phyloP scores from a whole-genome alignment of 805 yeast genomes.

The Pachysolen tannophilus region DNA sequence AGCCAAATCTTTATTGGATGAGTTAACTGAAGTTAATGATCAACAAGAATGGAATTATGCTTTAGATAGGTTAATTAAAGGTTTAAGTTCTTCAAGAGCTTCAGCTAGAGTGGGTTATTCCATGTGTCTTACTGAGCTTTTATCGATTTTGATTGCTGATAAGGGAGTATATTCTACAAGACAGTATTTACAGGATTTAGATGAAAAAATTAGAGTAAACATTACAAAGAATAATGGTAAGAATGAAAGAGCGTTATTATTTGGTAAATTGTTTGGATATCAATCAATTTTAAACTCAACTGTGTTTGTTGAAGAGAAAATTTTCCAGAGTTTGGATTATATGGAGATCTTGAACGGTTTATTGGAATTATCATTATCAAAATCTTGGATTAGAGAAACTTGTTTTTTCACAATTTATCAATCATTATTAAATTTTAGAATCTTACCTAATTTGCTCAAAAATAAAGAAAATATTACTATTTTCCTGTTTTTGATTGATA shows the following conservation, averaged over 20 bases:
- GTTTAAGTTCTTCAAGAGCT: slow-evolving; percentile 74
- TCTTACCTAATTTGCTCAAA: slow-evolving; percentile 15
- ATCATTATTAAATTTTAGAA: slow-evolving; percentile 26
- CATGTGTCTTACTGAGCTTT: slow-evolving; percentile 71
- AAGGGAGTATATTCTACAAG: slow-evolving; percentile 28
- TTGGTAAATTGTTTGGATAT: slow-evolving; percentile 81
- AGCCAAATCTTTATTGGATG: slow-evolving; percentile 57
- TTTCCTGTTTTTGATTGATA: slow-evolving; percentile 21
- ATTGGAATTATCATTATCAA: slow-evolving; percentile 49
- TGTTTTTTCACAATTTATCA: slow-evolving; percentile 63
- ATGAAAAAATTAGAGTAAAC: slow-evolving; percentile 27
- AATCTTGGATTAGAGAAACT: slow-evolving; percentile 85
- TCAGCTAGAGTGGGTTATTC: slow-evolving; percentile 85
- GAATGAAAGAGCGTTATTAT: slow-evolving; percentile 69
- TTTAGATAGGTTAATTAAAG: slow-evolving; percentile 66
- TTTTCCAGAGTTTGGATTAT: slow-evolving; percentile 18
- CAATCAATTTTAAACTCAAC: slow-evolving; percentile 62
- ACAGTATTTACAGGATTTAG: slow-evolving; percentile 27
- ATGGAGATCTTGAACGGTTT: slow-evolving; percentile 35
- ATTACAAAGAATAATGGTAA: slow-evolving; percentile 59
- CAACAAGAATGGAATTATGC: slow-evolving; percentile 76
- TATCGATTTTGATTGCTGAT: slow-evolving; percentile 24
- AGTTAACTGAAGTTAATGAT: slow-evolving; percentile 36
- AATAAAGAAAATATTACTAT: slow-evolving; percentile 1
- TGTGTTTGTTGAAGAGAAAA: slow-evolving; percentile 22